These are phyloP conservation scores for Myxozyma neotropica DNA, from an alignment of 805 yeast species.

Conservation along the genomic window DNA sequence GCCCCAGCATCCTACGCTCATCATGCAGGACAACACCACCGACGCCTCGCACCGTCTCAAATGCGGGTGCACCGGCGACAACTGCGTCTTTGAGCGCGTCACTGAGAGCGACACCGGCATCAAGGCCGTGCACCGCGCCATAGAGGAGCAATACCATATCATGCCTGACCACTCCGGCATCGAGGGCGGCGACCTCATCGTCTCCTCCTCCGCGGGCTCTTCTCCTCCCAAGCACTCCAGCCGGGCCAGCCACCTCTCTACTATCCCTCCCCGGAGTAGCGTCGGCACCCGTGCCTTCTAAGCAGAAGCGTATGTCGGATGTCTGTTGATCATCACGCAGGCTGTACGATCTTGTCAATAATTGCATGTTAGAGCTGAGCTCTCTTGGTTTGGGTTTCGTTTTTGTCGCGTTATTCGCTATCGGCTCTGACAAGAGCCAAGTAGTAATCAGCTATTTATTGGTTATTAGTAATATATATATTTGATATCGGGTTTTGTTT, in stretches of 20 bases:
- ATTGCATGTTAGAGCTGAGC: background rate
- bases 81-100: constrained; percentile 46
- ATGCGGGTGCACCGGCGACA: constrained; percentile 49
- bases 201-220: constrained; percentile 6
- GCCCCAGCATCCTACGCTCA: constrained; percentile 58
- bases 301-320: constrained; percentile 9
- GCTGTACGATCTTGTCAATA: background rate
- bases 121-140: constrained; percentile 25
- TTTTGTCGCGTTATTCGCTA: background rate
- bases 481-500: background rate
- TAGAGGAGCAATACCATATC: constrained; percentile 31
- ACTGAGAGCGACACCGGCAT: constrained; percentile 16
- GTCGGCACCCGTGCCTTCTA: constrained; percentile 10
- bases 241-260: background rate
- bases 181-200: constrained; percentile 23
- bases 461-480: background rate
- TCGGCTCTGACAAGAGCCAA: background rate
- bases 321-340: no score
- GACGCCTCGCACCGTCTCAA: constrained; percentile 50
- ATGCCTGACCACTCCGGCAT: constrained; percentile 20
- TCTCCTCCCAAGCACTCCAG: constrained; percentile 6
- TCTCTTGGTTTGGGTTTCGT: background rate
- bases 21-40: constrained; percentile 59
- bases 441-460: background rate
- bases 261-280: constrained; percentile 11